Evolutionary conservation across 108 stramenopile species (phyloP), one percentile per base, ranked within the genome.

Genomic region (Thalassiosira profunda): DNA sequence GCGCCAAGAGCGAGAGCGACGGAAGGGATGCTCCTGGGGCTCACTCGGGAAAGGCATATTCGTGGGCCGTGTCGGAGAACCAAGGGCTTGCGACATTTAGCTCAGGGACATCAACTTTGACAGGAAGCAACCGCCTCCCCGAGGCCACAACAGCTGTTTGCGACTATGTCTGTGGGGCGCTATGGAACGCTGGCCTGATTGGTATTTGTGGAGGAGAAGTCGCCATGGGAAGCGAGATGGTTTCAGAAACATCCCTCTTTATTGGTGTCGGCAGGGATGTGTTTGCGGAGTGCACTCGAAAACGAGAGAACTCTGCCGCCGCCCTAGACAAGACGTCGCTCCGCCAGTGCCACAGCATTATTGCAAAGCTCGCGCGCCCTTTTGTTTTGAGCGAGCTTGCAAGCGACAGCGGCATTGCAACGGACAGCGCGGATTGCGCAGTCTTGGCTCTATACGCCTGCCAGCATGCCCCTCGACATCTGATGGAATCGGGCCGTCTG

Each of bases 61-160:
- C 65, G 42, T 75, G 74, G 74, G 53, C 67, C 44, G 40, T 76
- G 1, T 68, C 75, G 2, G 63, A 68, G 44, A 56, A 62, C 45
- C 42, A 38, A 43, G 34, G 63, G 14, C 31, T 68, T 25, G 44
- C 67, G 42, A 49, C 49, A 15, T 26, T 67, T 2, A 17, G 37
- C 12, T 10, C 28, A 54, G 41, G 33, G 9, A 17, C 17, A 44
- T 47, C 51, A 0, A 9, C 52, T 10, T 24, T 75, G 15, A 20
- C 26, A 33, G 18, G 44, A 40, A 31, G 48, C 18, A 35, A 24
- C 28, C 58, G 34, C 28, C 52, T 61, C 8, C 44, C 58, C 2
- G 65, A 75, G 59, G 6, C 29, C 11, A 66, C 41, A 29, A 43
- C 67, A 29, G 41, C 52, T 15, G 42, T 76, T 7, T 76, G 75